Evolutionary conservation across 2,329 filamentous ascomycete genomes (phyloP), one percentile per base, ranked within the genome.

Genomic region (Hymenoscyphus linearis): DNA sequence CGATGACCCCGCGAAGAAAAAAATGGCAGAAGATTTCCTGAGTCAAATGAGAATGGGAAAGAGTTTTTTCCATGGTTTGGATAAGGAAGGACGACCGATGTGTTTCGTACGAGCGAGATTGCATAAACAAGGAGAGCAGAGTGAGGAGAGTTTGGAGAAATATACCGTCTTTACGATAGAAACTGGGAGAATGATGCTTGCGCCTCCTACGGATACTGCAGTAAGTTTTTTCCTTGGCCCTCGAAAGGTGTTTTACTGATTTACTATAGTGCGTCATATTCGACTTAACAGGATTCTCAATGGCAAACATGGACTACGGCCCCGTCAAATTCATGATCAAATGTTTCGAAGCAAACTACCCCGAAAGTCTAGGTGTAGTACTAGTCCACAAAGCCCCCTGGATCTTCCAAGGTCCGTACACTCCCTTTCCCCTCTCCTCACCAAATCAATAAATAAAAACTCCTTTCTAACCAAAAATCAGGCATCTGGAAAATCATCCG

Each of bases 301-400:
- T 98, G 78, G 88, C 93, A 16, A 99, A 99, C 76, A 98, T 99
- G 95, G 95, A 99, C 75, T 98, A 98, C 74, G 85, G 90, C 0
- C 93, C 95, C 1, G 91, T 99, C 61, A 99, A 96, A 72, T 99
- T 98, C 77, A 97, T 99, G 89, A 97, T 99, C 76, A 96, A 96
- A 76, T 96, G 93, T 75, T 99, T 99, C 72, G 95, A 99, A 78
- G 95, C 95, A 63, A 98, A 99, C 74, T 99, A 98, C 70, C 95
- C 95, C 0, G 95, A 99, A 75, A 93, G 86, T 55, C 82, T 99
- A 1, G 95, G 93, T 31, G 83, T 89, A 2, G 91, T 98, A 2
- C 83, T 98, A 53, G 91, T 99, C 40, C 95, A 99, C 80, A 96
- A 96, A 75, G 87, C 95, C 0, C 95, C 95, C 3, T 99, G 95